Percentiles rank a stretch among this genome's conserved stretches.
Evolutionary conservation across 192 early-diverging fungal genomes (phyloP).

Genomic region (Coemansia reversa): DNA sequence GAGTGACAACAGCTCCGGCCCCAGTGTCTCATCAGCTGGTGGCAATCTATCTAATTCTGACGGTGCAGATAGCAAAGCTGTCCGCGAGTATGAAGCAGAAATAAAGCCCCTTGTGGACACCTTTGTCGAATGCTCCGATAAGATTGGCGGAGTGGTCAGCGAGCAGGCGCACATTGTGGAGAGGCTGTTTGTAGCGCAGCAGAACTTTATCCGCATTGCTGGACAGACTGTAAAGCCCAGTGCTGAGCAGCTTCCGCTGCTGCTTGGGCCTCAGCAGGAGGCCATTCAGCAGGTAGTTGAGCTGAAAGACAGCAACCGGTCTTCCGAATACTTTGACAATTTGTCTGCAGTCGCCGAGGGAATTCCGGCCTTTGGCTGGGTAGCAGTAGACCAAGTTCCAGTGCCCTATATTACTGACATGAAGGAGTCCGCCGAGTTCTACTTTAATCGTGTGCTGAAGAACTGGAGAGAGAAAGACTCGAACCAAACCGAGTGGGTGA

Average conservation of each 20-base stretch:
- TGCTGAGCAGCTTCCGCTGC: slow-evolving; percentile 58
- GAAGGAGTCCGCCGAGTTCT: slow-evolving; percentile 92
- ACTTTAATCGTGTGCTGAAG: slow-evolving; percentile 84
- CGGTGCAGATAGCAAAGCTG: slow-evolving; percentile 43
- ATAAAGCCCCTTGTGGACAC: slow-evolving; percentile 40
- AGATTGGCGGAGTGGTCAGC: slow-evolving; percentile 62
- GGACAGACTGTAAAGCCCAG: slow-evolving; percentile 74
- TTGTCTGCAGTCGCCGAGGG: slow-evolving; percentile 86
- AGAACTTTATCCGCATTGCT: slow-evolving; percentile 73
- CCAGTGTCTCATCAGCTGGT: slow-evolving; percentile 27
- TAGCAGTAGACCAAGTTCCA: slow-evolving; percentile 81
- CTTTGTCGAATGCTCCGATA: slow-evolving; percentile 42
- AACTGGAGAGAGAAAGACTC: slow-evolving; percentile 88
- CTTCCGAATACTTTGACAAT: slow-evolving; percentile 73
- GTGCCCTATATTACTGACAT: slow-evolving; percentile 85
- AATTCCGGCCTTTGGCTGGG: slow-evolving; percentile 90
- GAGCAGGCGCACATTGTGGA: slow-evolving; percentile 64
- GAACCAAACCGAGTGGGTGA: slow-evolving; percentile 84
- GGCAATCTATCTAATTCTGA: slow-evolving; percentile 4
- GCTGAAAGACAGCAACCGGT: slow-evolving; percentile 77
- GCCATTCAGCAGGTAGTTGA: slow-evolving; percentile 65
- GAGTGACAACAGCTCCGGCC: background rate
- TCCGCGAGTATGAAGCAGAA: slow-evolving; percentile 57
- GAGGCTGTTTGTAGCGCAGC: slow-evolving; percentile 67
- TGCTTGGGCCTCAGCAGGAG: slow-evolving; percentile 69